Percentiles rank a stretch among this genome's conserved stretches.
Evolutionary conservation across 768 basidiomycete genomes (phyloP).

Genomic region (Phylloporus rhodoxanthus): DNA sequence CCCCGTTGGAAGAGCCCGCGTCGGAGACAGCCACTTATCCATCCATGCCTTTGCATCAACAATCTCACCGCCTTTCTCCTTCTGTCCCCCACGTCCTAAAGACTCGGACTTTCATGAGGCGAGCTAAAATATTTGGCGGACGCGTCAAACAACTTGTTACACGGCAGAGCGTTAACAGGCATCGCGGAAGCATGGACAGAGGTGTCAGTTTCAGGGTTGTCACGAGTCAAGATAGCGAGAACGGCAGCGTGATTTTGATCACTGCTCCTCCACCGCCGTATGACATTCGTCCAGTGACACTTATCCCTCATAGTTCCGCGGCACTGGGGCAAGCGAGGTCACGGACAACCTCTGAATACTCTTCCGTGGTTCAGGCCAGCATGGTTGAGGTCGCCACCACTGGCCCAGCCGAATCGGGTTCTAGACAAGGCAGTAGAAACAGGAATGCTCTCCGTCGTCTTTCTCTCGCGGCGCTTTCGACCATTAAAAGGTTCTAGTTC

Average conservation of each 20-base stretch:
- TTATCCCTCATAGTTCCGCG: slow-evolving; percentile 3
- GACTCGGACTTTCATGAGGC: slow-evolving; percentile 20
- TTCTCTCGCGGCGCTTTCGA: slow-evolving; percentile 29
- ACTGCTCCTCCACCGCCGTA: slow-evolving; percentile 27
- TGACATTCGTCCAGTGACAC: slow-evolving; percentile 6
- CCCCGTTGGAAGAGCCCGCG: slow-evolving; percentile 4
- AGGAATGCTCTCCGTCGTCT: slow-evolving; percentile 25
- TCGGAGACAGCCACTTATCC: slow-evolving; percentile 6
- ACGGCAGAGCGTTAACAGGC: slow-evolving; percentile 7
- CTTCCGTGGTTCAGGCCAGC: slow-evolving; percentile 14
- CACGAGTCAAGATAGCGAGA: slow-evolving; percentile 26
- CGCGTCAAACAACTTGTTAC: slow-evolving; percentile 26
- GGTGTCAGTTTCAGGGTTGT: slow-evolving; percentile 15
- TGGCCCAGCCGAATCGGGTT: slow-evolving; percentile 6
- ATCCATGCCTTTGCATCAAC: slow-evolving; percentile 8
- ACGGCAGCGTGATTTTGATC: slow-evolving; percentile 29
- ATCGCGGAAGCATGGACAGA: slow-evolving; percentile 18
- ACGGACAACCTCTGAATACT: slow-evolving; percentile 22
- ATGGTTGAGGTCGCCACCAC: slow-evolving; percentile 5
- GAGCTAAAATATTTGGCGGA: slow-evolving; percentile 25
- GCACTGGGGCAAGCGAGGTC: slow-evolving; percentile 10
- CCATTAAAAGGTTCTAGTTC: slow-evolving; percentile 21
- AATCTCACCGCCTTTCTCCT: slow-evolving; percentile 1
- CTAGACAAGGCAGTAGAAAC: slow-evolving; percentile 12
- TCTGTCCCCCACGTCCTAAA: slow-evolving; percentile 4